Evolutionary conservation across 2,329 filamentous ascomycete genomes (phyloP).

Genomic region (Hymenoscyphus scutula): DNA sequence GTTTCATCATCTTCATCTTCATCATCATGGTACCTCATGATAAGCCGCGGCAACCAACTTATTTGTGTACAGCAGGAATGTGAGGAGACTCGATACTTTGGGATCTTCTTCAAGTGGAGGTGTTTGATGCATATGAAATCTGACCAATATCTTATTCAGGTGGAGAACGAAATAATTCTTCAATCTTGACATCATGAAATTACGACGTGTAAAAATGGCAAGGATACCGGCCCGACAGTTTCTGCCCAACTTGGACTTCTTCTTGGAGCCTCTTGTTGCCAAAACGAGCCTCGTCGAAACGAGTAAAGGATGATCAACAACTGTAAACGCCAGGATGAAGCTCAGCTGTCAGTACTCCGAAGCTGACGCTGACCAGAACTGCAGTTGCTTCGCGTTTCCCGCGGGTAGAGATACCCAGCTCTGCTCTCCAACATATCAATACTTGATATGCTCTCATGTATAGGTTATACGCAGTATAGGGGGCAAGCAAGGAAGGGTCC

Average conservation of each 20-base stretch:
- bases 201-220: neutral
- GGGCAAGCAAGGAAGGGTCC: neutral
- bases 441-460: too few relatives aligned
- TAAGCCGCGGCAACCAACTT: neutral
- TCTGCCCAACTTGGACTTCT: neutral
- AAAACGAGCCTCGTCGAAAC: neutral
- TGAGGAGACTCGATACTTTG: neutral
- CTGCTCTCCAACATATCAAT: too few relatives aligned
- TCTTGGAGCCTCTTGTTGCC: neutral
- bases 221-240: neutral
- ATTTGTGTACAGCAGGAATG: neutral
- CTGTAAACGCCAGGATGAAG: neutral
- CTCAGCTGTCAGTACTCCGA: neutral
- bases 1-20: neutral
- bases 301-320: neutral
- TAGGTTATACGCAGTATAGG: neutral
- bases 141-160: neutral
- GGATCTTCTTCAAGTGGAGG: neutral
- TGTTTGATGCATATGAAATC: neutral
- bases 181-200: neutral
- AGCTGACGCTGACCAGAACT: too few relatives aligned
- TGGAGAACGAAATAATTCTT: neutral
- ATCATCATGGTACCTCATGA: too few relatives aligned
- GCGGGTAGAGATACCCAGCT: too few relatives aligned
- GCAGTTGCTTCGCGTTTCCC: too few relatives aligned